Base-by-base conservation (phyloP, 495 filamentous ascomycete genomes). In the Apodospora peruviana region DNA sequence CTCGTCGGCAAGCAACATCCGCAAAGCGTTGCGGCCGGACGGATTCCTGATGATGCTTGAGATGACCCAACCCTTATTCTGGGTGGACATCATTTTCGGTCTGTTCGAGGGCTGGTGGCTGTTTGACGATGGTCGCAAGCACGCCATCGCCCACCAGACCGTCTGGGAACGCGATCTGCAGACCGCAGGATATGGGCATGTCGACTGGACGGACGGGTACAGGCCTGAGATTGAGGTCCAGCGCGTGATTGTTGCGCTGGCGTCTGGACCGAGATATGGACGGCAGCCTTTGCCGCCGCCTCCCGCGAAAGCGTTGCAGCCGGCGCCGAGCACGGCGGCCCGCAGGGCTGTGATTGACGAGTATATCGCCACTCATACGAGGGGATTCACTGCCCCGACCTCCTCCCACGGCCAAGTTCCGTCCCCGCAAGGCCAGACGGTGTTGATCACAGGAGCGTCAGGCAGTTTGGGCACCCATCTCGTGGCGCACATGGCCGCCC, bases 91-190 rank as follows among this genome's bases (percentile, higher is more conserved):
- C 23, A 62, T 75, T 10, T 78, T 73, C 43, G 76, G 76, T 2
- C 53, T 75, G 8, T 62, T 80, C 0, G 69, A 76, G 18, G 76
- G 77, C 5, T 81, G 78, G 78, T 80, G 77, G 77, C 57, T 72
- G 14, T 74, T 74, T 16, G 66, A 72, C 12, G 73, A 80, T 44
- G 73, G 74, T 2, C 68, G 75, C 0, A 53, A 45, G 2, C 70
- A 80, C 52, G 73, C 74, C 2, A 52, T 80, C 12, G 62, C 65
- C 5, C 51, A 61, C 14, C 53, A 62, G 18, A 29, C 47, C 1
- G 43, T 45, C 3, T 78, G 75, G 76, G 56, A 74, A 27, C 38
- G 51, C 0, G 60, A 61, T 19, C 56, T 82, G 3, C 58, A 64
- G 18, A 38, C 57, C 0, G 67, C 58, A 1, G 79, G 77, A 0